Conservation (phyloP, 768 basidiomycete genomes). For the Suillus americanus region DNA sequence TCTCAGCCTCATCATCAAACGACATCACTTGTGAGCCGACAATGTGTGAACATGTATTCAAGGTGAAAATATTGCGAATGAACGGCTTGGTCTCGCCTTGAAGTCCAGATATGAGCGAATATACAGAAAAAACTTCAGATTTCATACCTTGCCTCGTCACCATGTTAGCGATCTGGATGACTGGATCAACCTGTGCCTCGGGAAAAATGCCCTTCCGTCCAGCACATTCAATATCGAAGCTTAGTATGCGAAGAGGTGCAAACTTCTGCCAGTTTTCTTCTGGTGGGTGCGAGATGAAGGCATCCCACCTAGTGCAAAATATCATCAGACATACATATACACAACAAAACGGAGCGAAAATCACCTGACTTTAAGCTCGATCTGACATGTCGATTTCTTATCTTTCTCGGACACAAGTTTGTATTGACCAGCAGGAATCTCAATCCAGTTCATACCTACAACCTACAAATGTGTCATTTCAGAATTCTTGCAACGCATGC, state of each 20-base stretch:
- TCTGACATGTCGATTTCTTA: conserved; percentile 82
- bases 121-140: not conserved
- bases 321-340: conserved; percentile 11
- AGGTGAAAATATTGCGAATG: conserved; percentile 93
- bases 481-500: not conserved
- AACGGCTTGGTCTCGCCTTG: conserved; percentile 91
- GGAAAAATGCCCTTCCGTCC: conserved; percentile 98
- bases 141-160: conserved; percentile 91
- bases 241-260: conserved; percentile 90
- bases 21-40: conserved; percentile 96
- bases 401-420: conserved; percentile 51
- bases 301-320: conserved; percentile 59
- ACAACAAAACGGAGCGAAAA: conserved; percentile 16
- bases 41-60: conserved; percentile 92
- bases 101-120: not conserved
- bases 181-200: conserved; percentile 85
- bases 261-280: conserved; percentile 92
- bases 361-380: conserved; percentile 80
- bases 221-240: conserved; percentile 99
- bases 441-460: conserved; percentile 99
- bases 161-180: conserved; percentile 99
- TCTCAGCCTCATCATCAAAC: conserved; percentile 68
- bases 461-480: conserved; percentile 48
- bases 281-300: conserved; percentile 86
- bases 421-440: conserved; percentile 84